phyloP scores from a whole-genome alignment of 1,139 yeast genomes.

The Sugiyamaella novakii region DNA sequence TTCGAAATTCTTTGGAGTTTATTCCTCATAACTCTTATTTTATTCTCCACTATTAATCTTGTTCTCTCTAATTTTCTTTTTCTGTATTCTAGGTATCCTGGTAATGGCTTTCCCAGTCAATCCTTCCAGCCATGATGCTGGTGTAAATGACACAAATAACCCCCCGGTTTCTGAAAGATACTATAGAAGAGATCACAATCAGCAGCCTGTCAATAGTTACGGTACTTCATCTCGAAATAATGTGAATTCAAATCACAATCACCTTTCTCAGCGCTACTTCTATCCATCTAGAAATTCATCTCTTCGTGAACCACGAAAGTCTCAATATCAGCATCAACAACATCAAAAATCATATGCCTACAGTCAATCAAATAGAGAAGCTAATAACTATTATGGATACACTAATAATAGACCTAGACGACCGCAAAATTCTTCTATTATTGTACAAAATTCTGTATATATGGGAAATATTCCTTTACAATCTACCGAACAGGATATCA shows the following conservation, averaged over 20 bases:
- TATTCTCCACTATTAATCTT: neutral
- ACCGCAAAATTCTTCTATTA: too few species aligned
- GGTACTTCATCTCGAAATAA: too few species aligned
- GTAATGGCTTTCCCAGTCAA: slow-evolving; percentile 12
- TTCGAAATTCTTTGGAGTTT: too few species aligned
- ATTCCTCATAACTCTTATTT: too few species aligned
- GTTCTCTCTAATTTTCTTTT: neutral
- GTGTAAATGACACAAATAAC: neutral
- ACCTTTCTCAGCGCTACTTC: neutral
- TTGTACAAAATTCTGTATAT: slow-evolving; percentile 16
- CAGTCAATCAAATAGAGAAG: too few species aligned
- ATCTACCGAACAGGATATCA: slow-evolving; percentile 18
- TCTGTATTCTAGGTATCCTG: neutral
- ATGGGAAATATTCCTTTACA: slow-evolving; percentile 22
- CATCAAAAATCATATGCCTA: too few species aligned
- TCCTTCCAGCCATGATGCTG: neutral
- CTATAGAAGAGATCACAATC: neutral
- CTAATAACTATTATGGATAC: too few species aligned
- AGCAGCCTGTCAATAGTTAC: neutral
- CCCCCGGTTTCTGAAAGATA: too few species aligned
- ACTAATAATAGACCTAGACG: too few species aligned
- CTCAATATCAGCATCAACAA: too few species aligned
- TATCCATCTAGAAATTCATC: neutral
- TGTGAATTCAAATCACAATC: too few species aligned
- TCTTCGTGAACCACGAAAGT: too few species aligned